phyloP scores from a whole-genome alignment of 257 asterid species.

The Jasminum sambac region DNA sequence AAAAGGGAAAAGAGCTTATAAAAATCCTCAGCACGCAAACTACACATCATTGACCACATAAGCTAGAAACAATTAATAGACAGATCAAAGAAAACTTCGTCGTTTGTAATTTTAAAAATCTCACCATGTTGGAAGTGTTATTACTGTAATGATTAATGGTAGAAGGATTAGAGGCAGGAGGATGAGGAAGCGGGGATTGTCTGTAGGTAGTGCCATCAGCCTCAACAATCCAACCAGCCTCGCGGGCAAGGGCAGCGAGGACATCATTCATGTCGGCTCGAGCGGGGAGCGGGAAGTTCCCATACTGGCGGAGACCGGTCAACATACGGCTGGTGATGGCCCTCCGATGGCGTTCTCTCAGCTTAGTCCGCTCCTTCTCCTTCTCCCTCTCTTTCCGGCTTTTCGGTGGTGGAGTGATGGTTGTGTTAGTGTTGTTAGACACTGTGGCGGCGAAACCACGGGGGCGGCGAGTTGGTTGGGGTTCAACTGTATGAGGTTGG shows the following conservation, averaged over 20 bases:
- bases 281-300: conserved; percentile 67
- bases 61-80: conserved; percentile 9
- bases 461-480: conserved; percentile 61
- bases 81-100: background rate
- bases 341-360: conserved; percentile 73
- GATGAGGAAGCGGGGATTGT: conserved; percentile 43
- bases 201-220: conserved; percentile 67
- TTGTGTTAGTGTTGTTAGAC: conserved; percentile 24
- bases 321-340: conserved; percentile 80
- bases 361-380: conserved; percentile 73
- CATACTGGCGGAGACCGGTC: conserved; percentile 75
- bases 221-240: conserved; percentile 73
- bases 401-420: conserved; percentile 27
- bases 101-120: conserved; percentile 9
- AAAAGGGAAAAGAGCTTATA: no score
- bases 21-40: background rate
- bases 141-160: conserved; percentile 32
- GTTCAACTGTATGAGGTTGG: conserved; percentile 21
- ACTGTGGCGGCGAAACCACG: conserved; percentile 77
- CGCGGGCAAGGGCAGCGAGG: conserved; percentile 73
- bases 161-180: conserved; percentile 25
- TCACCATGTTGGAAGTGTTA: conserved; percentile 47
- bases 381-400: conserved; percentile 71
- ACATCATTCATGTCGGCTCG: conserved; percentile 87
- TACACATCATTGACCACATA: conserved; percentile 14